A percentile compares a stretch with the other conserved stretches of the same genome.
These are phyloP conservation scores for Metschnikowia borealis DNA, from an alignment of 805 yeast genomes.

Conservation along the genomic window DNA sequence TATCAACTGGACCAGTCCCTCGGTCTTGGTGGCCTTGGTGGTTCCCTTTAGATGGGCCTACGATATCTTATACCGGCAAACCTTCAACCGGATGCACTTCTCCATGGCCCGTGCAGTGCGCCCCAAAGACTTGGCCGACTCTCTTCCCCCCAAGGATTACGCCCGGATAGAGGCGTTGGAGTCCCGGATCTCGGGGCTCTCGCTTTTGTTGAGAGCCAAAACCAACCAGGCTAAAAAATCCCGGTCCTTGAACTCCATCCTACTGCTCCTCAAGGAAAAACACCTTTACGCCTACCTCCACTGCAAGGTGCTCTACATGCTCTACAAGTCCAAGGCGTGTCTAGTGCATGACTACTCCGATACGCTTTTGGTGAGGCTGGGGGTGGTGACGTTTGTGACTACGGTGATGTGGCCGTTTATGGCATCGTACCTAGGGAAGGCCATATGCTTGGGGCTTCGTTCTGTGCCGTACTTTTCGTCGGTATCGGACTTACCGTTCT, in stretches of 20 bases:
- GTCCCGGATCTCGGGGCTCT: slow-evolving; percentile 8
- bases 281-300: slow-evolving; percentile 1
- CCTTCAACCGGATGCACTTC: slow-evolving; percentile 33
- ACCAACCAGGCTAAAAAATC: neutral
- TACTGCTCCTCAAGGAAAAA: slow-evolving; percentile 5
- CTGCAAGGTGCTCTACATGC: slow-evolving; percentile 15
- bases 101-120: slow-evolving; percentile 23
- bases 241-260: neutral
- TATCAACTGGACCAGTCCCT: slow-evolving; percentile 28
- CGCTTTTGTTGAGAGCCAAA: slow-evolving; percentile 7
- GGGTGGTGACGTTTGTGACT: slow-evolving; percentile 26
- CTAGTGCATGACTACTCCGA: slow-evolving; percentile 32
- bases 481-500: slow-evolving; percentile 20
- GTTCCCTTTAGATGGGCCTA: slow-evolving; percentile 37
- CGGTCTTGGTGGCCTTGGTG: slow-evolving; percentile 30
- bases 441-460: slow-evolving; percentile 16
- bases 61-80: slow-evolving; percentile 29
- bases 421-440: slow-evolving; percentile 30
- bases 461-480: slow-evolving; percentile 9
- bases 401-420: slow-evolving; percentile 40
- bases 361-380: slow-evolving; percentile 21
- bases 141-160: slow-evolving; percentile 12
- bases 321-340: slow-evolving; percentile 30
- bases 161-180: slow-evolving; percentile 15
- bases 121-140: slow-evolving; percentile 35